Conservation (phyloP, 768 basidiomycete species). For the Russula brevipes region DNA sequence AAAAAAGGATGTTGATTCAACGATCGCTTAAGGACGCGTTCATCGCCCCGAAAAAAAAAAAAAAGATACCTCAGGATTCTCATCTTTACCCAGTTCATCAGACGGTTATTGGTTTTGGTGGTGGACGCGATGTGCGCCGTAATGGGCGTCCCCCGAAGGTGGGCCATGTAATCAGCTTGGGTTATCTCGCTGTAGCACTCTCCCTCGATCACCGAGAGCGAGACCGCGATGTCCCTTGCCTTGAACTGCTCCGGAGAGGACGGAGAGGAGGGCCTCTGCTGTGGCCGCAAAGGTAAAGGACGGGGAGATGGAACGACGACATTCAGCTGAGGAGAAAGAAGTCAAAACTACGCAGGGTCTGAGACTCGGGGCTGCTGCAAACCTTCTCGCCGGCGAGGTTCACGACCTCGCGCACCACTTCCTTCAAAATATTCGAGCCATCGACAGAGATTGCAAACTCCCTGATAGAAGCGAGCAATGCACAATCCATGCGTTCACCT, state of each 20-base stretch:
- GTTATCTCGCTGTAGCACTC: conserved; percentile 38
- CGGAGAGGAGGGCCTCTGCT: neutral
- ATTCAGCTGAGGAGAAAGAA: conserved; percentile 4
- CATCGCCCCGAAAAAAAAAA: conserved; percentile 20
- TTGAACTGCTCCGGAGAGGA: conserved; percentile 32
- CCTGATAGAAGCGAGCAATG: conserved; percentile 27
- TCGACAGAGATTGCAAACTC: conserved; percentile 7
- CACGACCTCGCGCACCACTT: conserved; percentile 4
- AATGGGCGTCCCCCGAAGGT: conserved; percentile 31
- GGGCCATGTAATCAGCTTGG: conserved; percentile 41
- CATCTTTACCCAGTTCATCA: conserved; percentile 29
- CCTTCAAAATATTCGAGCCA: conserved; percentile 13
- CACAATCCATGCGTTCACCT: conserved; percentile 26
- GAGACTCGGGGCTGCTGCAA: neutral
- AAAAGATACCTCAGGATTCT: conserved; percentile 8
- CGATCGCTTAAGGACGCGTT: conserved; percentile 29
- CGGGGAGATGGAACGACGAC: neutral
- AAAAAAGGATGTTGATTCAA: neutral
- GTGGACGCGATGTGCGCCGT: conserved; percentile 36
- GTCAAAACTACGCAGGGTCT: neutral
- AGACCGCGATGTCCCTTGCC: conserved; percentile 41
- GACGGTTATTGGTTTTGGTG: conserved; percentile 36
- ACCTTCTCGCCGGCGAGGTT: conserved; percentile 16
- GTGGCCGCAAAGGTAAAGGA: neutral
- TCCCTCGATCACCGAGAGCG: conserved; percentile 42